Percentiles rank a stretch among this genome's conserved stretches.
Conservation (phyloP, 2,329 filamentous ascomycete genomes). For the Aspergillus sp. region DNA sequence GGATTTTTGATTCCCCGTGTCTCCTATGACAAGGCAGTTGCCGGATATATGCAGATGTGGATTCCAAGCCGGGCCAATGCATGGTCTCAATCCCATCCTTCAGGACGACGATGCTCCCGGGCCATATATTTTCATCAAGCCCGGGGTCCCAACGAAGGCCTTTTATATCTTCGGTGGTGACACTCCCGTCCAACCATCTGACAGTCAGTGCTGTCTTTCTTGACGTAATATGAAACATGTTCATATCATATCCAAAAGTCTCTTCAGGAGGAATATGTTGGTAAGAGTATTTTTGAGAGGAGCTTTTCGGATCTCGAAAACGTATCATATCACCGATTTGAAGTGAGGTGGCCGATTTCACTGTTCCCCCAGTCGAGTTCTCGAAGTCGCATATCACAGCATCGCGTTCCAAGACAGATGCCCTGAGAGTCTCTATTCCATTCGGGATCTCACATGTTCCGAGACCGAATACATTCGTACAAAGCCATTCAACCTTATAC, state of each 20-base stretch:
- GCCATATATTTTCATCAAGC: slow-evolving; percentile 58
- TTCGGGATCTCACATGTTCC: slow-evolving; percentile 22
- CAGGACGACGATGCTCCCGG: slow-evolving; percentile 57
- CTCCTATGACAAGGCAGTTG: background rate
- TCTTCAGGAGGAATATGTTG: slow-evolving; percentile 49
- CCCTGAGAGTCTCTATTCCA: slow-evolving; percentile 21
- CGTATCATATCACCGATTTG: slow-evolving; percentile 53
- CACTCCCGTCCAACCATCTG: slow-evolving; percentile 60
- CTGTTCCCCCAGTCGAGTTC: slow-evolving; percentile 12
- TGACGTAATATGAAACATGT: slow-evolving; percentile 56
- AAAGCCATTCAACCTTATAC: slow-evolving; percentile 57
- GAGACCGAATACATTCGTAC: slow-evolving; percentile 39
- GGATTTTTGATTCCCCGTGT: slow-evolving; percentile 14
- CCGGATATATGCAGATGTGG: background rate
- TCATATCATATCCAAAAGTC: slow-evolving; percentile 60
- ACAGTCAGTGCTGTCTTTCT: slow-evolving; percentile 55
- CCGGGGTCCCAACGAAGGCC: slow-evolving; percentile 36
- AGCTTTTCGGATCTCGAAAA: slow-evolving; percentile 56
- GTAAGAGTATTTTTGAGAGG: slow-evolving; percentile 56
- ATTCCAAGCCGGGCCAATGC: background rate
- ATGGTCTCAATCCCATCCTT: slow-evolving; percentile 41
- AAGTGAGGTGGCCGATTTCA: slow-evolving; percentile 31
- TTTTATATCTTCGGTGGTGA: slow-evolving; percentile 50
- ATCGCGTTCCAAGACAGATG: slow-evolving; percentile 20
- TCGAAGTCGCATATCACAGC: slow-evolving; percentile 29